Conservation (phyloP, 1,284 basidiomycete genomes). For the Trichosporon faecale region DNA sequence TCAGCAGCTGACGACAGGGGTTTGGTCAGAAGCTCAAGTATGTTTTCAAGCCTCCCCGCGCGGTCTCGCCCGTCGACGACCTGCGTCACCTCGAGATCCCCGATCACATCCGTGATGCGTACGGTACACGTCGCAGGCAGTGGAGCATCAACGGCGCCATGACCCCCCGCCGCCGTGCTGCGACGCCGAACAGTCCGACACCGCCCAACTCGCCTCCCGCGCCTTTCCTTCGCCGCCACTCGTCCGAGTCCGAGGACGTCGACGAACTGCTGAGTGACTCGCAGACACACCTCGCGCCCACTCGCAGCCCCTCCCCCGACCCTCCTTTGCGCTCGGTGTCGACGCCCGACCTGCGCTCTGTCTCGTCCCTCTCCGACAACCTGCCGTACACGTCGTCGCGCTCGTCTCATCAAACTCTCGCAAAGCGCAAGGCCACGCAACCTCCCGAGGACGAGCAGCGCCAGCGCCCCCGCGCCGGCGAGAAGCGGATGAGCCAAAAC, state of each 20-base stretch:
- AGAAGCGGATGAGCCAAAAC: slow-evolving; percentile 21
- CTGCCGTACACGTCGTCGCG: background rate
- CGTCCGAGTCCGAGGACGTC: background rate
- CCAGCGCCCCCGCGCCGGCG: slow-evolving; percentile 9
- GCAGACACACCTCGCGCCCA: background rate
- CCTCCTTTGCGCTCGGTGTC: background rate
- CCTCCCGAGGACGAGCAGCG: background rate
- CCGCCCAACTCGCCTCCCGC: background rate
- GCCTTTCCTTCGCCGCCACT: background rate
- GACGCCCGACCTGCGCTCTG: slow-evolving; percentile 4
- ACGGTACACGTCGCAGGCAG: background rate
- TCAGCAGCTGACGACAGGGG: slow-evolving; percentile 9
- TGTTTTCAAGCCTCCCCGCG: slow-evolving; percentile 7
- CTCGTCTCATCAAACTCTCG: background rate
- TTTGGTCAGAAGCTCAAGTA: slow-evolving; percentile 7
- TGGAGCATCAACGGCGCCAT: background rate
- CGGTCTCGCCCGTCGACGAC: background rate
- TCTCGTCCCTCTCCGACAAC: background rate
- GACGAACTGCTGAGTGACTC: background rate
- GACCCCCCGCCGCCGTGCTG: background rate
- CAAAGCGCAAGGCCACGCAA: background rate
- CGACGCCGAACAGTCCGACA: background rate
- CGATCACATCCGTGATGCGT: background rate
- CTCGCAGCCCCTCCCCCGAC: background rate
- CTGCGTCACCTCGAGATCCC: background rate